These are phyloP conservation scores for Rasamsonia emersonii DNA, from an alignment of 2,329 filamentous ascomycete genomes.

Conservation along the genomic window DNA sequence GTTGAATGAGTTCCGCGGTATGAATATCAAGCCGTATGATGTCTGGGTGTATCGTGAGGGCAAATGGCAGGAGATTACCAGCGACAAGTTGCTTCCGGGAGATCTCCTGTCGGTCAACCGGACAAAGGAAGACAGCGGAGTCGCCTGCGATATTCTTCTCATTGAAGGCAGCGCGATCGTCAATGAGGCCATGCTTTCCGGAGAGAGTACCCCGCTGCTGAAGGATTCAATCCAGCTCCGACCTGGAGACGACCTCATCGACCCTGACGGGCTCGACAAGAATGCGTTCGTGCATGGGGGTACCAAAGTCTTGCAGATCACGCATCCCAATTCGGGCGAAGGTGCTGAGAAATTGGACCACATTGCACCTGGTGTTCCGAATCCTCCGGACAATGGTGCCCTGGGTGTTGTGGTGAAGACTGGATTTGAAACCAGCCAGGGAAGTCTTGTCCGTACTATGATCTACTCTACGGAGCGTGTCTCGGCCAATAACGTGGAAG, in stretches of 20 bases:
- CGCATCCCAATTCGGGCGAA: constrained; percentile 65
- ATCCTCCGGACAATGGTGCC: constrained; percentile 87
- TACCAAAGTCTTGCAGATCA: constrained; percentile 93
- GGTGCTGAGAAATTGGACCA: constrained; percentile 59
- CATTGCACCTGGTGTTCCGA: constrained; percentile 64
- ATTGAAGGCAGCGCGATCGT: constrained; percentile 95
- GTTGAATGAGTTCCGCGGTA: constrained; percentile 89
- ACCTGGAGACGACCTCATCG: constrained; percentile 68
- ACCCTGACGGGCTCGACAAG: constrained; percentile 89
- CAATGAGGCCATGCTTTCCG: constrained; percentile 98
- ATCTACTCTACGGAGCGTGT: constrained; percentile 98
- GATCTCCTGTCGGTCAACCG: constrained; percentile 87
- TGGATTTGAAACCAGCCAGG: constrained; percentile 96
- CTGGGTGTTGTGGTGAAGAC: constrained; percentile 94
- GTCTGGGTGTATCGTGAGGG: constrained; percentile 82
- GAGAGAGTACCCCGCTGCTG: constrained; percentile 90
- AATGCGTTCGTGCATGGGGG: constrained; percentile 94
- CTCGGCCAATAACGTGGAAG: constrained; percentile 95
- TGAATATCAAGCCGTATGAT: constrained; percentile 98
- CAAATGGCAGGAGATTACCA: constrained; percentile 81
- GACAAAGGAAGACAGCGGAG: constrained; percentile 93
- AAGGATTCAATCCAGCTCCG: constrained; percentile 94
- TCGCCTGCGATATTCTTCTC: constrained; percentile 93
- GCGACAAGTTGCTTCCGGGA: constrained; percentile 85
- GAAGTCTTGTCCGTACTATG: constrained; percentile 96